Evolutionary conservation across 129 eudicot species (phyloP).

Genomic region (Centrapalus pauciflorus): DNA sequence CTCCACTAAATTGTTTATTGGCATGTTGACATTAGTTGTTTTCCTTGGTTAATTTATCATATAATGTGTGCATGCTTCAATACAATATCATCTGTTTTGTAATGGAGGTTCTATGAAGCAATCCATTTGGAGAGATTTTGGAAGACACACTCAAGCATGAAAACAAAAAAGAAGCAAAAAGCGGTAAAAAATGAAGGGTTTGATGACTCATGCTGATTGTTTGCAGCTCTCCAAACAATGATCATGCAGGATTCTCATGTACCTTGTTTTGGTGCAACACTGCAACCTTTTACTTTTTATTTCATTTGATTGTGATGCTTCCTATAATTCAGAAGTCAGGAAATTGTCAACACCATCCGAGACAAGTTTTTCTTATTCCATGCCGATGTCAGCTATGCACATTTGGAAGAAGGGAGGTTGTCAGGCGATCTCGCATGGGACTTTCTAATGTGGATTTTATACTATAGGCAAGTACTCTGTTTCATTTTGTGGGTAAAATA

Average conservation of each 20-base stretch:
- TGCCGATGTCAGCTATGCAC: constrained; percentile 22
- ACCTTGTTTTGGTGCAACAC: constrained; percentile 19
- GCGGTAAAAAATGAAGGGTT: neutral
- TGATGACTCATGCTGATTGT: neutral
- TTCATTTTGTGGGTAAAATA: constrained; percentile 29
- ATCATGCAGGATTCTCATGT: constrained; percentile 3
- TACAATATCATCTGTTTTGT: neutral
- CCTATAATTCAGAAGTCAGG: constrained; percentile 17
- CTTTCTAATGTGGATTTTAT: constrained; percentile 23
- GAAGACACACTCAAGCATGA: neutral
- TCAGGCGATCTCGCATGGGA: constrained; percentile 26
- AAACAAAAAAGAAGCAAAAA: neutral
- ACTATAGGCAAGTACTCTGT: constrained; percentile 48
- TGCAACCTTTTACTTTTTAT: constrained; percentile 5
- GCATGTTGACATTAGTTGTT: neutral
- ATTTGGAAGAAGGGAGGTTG: constrained; percentile 32
- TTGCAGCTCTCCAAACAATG: constrained; percentile 3
- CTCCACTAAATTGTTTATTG: neutral
- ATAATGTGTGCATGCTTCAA: neutral
- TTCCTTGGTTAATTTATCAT: neutral
- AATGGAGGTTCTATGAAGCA: neutral
- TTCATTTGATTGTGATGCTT: constrained; percentile 19
- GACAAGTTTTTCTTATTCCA: constrained; percentile 9
- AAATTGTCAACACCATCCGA: constrained; percentile 18
- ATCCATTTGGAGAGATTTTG: neutral